Base-by-base conservation (phyloP, 140 eudicot genomes). In the Oenanthe javanica region DNA sequence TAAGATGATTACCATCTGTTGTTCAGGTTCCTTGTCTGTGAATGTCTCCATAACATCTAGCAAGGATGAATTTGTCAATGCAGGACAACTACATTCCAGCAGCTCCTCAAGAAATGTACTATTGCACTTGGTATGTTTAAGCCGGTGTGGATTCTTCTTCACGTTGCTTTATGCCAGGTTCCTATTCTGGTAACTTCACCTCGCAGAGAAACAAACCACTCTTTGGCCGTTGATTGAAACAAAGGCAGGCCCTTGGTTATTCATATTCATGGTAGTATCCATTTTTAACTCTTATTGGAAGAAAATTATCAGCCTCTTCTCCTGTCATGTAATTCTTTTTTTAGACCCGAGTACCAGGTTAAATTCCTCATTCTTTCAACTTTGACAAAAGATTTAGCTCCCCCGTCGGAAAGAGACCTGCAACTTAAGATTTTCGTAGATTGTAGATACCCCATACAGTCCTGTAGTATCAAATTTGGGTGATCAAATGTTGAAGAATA, bases 41-140 rank as follows among this genome's bases (percentile, higher is more conserved):
- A 94, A 94, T 79, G 98, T 94, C 36, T 94, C 98, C n/a, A 82
- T 92, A 82, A 90, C 90, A 67, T 85, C 92, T 40, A 83, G 94
- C 52, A 88, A 89, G 69, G 94, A 87, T 36, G 96, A 94, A 80
- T 91, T 75, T 73, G 73, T 89, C 16, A 90, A 90, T 75, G 93
- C 97, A 78, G 98, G 98, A 50, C 93, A 91, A 84, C 82, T 91
- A 76, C 86, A 81, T 47, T 86, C 75, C 63, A 93, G 88, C 82
- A 80, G 85, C 52, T 83, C 97, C 78, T 84, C 87, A 23, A 86
- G 78, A 80, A 85, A 64, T 67, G 45, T 70, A 40, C 45, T 75
- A 67, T 78, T 83, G 75, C 47, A 70, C 51, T 42, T 79, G 75
- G 4, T 80, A 72, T 52, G 43, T 71, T 72, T 74, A 23, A 77